Base-by-base conservation (phyloP, 2,329 filamentous ascomycete genomes). In the Xylaria sp. region DNA sequence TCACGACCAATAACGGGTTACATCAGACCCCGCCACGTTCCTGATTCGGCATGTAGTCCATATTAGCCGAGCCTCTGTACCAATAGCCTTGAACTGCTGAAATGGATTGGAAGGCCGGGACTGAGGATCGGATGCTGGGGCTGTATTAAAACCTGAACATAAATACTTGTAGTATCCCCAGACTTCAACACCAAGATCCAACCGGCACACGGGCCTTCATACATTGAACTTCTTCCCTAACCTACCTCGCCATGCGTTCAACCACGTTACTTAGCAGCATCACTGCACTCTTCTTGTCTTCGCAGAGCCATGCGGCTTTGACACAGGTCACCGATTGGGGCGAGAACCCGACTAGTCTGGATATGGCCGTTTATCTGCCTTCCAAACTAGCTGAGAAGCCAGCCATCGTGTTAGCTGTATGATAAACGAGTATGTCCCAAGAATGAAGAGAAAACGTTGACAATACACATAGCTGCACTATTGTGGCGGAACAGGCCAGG, bases 361-460 rank as follows among this genome's bases (percentile, higher is more conserved):
- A 62, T 5, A 61, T 64, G 57, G 37, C 54, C 2, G 42, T 59
- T 5, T 64, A 52, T 18, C 24, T 63, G 8, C 62, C 62, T 20
- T n/a, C 40, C 0, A 52, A 44, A n/a, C 9, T 60, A 22, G 56
- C 52, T 13, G 26, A 53, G 16, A 58, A 45, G 19, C 62, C 62
- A 2, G 60, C 62, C 1, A 47, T 64, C 4, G 26, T 64, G n/a
- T 45, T 64, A 11, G 62, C 62, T 37, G 62, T 63, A 52, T 58
- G 60, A 19, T 8, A 18, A 4, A 2, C 1, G 13, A 6, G 7
- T 13, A 38, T 37, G 4, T 22, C 4, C 20, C 2, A 1, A 18
- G 37, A 16, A 26, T 7, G 2, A 17, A 2, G 1, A 7, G n/a
- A 11, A 8, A 2, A 20, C 9, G 9, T 29, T 57, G 48, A 52